These are phyloP conservation scores for Venturiaceae sp. DNA, from an alignment of 2,329 filamentous ascomycete species.

Conservation along the genomic window DNA sequence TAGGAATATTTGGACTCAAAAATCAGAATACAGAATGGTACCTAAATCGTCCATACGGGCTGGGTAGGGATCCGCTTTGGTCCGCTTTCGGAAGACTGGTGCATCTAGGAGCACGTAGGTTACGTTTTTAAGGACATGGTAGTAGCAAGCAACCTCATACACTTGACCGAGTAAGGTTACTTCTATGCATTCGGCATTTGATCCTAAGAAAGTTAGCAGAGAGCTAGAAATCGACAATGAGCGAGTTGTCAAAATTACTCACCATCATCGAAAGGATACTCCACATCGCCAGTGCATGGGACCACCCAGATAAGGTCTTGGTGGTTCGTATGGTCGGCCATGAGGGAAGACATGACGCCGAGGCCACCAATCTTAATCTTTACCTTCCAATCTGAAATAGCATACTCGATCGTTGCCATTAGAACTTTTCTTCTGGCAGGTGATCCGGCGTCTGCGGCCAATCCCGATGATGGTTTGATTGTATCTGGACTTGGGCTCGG, in stretches of 20 bases:
- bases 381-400: slow-evolving; percentile 60
- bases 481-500: too few species aligned
- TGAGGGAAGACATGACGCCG: slow-evolving; percentile 61
- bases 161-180: slow-evolving; percentile 51
- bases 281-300: slow-evolving; percentile 49
- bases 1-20: too few species aligned
- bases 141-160: slow-evolving; percentile 55
- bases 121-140: slow-evolving; percentile 54
- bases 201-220: too few species aligned
- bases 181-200: slow-evolving; percentile 49
- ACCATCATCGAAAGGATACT: slow-evolving; percentile 51
- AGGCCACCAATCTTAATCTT: slow-evolving; percentile 64
- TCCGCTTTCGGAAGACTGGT: slow-evolving; percentile 56
- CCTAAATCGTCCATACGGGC: slow-evolving; percentile 61
- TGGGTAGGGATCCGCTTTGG: slow-evolving; percentile 55
- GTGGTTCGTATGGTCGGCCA: slow-evolving; percentile 57
- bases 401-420: slow-evolving; percentile 64
- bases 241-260: too few species aligned
- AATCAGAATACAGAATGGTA: too few species aligned
- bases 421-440: slow-evolving; percentile 29
- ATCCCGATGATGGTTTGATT: too few species aligned
- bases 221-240: too few species aligned
- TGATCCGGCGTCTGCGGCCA: not conserved
- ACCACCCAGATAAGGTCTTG: slow-evolving; percentile 52
- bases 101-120: slow-evolving; percentile 60